A percentile compares a stretch with the other conserved stretches of the same genome.
These are phyloP conservation scores for Candida stauntonica DNA, from an alignment of 805 yeast genomes.

Conservation along the genomic window DNA sequence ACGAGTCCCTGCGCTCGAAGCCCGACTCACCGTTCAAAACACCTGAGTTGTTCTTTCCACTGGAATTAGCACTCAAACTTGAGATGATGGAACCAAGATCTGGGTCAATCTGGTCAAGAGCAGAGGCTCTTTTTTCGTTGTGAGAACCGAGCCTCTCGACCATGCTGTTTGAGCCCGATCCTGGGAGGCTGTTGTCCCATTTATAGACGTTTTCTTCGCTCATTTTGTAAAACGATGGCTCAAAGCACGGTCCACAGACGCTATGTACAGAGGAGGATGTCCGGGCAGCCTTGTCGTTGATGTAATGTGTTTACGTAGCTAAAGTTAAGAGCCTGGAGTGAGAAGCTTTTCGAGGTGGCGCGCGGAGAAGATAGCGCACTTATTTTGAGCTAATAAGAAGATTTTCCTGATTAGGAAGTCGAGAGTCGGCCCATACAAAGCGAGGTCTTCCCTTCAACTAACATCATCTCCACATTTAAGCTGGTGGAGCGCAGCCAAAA, in stretches of 20 bases:
- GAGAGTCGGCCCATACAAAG: too few species aligned
- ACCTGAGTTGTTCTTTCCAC: constrained; percentile 14
- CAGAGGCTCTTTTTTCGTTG: constrained; percentile 9
- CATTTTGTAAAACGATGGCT: too few species aligned
- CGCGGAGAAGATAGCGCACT: too few species aligned
- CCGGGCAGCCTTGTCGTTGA: background rate
- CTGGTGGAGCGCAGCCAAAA: too few species aligned
- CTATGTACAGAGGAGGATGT: constrained; percentile 2
- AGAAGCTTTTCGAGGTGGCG: background rate
- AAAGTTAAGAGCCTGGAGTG: too few species aligned
- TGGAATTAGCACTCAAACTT: constrained; percentile 26
- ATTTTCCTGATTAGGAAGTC: too few species aligned
- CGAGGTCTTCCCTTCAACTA: too few species aligned
- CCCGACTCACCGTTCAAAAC: background rate
- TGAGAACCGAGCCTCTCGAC: constrained; percentile 13
- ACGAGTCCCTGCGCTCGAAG: constrained; percentile 29
- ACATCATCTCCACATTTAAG: too few species aligned
- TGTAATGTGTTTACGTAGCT: too few species aligned
- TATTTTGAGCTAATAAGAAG: too few species aligned
- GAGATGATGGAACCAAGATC: constrained; percentile 30
- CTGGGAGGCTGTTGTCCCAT: constrained; percentile 11
- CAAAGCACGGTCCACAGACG: too few species aligned
- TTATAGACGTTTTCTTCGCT: constrained; percentile 6
- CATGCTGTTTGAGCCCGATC: too few species aligned
- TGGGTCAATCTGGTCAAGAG: constrained; percentile 23